phyloP scores from a whole-genome alignment of 768 basidiomycete species.

The Cyclocybe cylindracea region DNA sequence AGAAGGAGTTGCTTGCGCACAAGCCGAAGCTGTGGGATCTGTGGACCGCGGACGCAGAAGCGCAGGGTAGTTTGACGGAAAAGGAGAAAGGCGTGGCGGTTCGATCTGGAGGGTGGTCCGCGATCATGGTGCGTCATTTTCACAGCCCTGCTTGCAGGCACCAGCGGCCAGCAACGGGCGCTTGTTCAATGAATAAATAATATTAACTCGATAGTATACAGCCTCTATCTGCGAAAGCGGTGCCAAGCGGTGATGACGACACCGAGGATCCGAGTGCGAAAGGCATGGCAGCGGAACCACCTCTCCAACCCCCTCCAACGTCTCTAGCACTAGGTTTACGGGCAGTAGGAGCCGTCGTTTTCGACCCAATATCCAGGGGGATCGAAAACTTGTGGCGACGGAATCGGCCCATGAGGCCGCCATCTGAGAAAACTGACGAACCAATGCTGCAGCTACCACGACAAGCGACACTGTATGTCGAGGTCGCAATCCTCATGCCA shows the following conservation, averaged over 20 bases:
- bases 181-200: background rate
- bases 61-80: conserved; percentile 7
- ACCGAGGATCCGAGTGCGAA: background rate
- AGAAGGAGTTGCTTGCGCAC: conserved; percentile 17
- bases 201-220: conserved; percentile 7
- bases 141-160: background rate
- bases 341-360: no score
- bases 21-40: conserved; percentile 49
- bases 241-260: conserved; percentile 2
- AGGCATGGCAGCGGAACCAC: no score
- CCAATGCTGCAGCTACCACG: conserved; percentile 9
- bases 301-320: background rate
- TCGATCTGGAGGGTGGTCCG: conserved; percentile 32
- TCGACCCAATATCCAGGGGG: no score
- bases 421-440: conserved; percentile 1
- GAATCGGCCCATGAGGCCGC: background rate
- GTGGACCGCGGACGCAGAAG: conserved; percentile 20
- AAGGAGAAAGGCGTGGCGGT: conserved; percentile 1
- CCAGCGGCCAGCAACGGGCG: background rate
- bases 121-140: conserved; percentile 40
- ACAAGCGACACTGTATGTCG: conserved; percentile 31
- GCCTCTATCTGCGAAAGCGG: conserved; percentile 19
- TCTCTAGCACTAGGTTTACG: no score
- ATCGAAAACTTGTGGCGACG: no score
- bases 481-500: conserved; percentile 45